These are phyloP conservation scores for Ascochyta viciae-villosae DNA, from an alignment of 2,329 filamentous ascomycete species.

Conservation along the genomic window DNA sequence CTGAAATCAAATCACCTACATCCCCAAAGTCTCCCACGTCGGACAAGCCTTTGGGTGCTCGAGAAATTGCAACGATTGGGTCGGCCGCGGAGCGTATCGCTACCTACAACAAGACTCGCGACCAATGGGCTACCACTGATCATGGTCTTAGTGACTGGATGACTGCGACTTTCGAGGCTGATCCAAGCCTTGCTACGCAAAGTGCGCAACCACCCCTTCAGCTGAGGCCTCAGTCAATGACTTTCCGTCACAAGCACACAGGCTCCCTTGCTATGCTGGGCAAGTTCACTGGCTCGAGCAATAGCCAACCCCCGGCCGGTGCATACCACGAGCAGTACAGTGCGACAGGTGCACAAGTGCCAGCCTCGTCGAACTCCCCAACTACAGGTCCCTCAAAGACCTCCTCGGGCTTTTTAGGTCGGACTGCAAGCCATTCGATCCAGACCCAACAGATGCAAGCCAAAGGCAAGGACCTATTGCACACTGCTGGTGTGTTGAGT, in stretches of 20 bases:
- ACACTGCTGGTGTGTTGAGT: constrained; percentile 76
- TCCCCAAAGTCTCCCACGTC: constrained; percentile 28
- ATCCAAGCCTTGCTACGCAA: constrained; percentile 59
- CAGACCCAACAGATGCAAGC: constrained; percentile 64
- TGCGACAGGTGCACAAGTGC: constrained; percentile 35
- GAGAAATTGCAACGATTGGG: constrained; percentile 77
- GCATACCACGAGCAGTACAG: constrained; percentile 29
- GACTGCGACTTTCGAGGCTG: constrained; percentile 54
- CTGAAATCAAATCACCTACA: constrained; percentile 24
- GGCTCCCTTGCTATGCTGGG: constrained; percentile 48
- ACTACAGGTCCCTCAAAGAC: constrained; percentile 28
- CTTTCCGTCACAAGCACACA: constrained; percentile 44
- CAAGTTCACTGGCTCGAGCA: constrained; percentile 38
- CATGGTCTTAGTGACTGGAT: constrained; percentile 75
- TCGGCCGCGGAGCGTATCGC: constrained; percentile 72
- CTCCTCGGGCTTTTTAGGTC: constrained; percentile 25
- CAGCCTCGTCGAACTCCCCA: constrained; percentile 33
- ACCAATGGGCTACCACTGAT: constrained; percentile 74
- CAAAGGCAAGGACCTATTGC: constrained; percentile 88
- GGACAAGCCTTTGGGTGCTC: constrained; percentile 63
- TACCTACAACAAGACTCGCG: constrained; percentile 75
- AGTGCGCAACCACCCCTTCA: constrained; percentile 19
- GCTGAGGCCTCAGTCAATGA: constrained; percentile 36
- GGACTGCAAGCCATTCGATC: constrained; percentile 32
- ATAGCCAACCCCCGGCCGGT: constrained; percentile 18